phyloP scores from a whole-genome alignment of 2,329 filamentous ascomycete genomes.

The Fusarium piperis region DNA sequence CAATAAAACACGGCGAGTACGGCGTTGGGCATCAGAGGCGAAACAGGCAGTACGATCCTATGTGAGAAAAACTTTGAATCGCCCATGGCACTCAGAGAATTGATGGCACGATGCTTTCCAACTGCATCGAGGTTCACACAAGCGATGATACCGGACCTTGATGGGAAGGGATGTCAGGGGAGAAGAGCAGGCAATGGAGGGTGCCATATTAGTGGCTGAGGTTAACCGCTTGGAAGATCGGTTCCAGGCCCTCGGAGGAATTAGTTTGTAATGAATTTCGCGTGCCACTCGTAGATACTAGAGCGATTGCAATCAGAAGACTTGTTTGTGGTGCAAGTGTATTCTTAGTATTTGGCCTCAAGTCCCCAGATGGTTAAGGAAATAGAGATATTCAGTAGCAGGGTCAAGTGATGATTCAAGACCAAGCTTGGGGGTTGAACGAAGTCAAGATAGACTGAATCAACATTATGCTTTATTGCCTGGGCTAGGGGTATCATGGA shows the following conservation, averaged over 20 bases:
- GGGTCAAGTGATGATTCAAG: background rate
- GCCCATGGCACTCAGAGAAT: slow-evolving; percentile 38
- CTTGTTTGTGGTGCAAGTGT: background rate
- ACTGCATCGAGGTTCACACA: background rate
- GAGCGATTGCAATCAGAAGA: slow-evolving; percentile 14
- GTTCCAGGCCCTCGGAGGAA: background rate
- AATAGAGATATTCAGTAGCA: background rate
- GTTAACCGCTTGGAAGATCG: background rate
- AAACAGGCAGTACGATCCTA: slow-evolving; percentile 47
- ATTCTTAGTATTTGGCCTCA: background rate
- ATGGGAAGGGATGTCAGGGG: background rate
- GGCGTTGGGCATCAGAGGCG: slow-evolving; percentile 48
- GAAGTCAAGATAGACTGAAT: background rate
- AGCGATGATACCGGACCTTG: background rate
- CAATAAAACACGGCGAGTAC: slow-evolving; percentile 42
- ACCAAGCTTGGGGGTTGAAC: background rate
- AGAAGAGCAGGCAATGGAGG: background rate
- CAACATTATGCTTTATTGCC: background rate
- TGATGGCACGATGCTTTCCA: background rate
- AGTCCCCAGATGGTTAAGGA: background rate
- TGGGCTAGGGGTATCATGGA: slow-evolving; percentile 30
- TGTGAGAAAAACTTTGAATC: slow-evolving; percentile 46
- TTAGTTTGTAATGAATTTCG: slow-evolving; percentile 5
- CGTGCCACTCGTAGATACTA: slow-evolving; percentile 5
- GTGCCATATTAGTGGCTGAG: background rate